Evolutionary conservation across 306 rosid genomes (phyloP), one percentile per base, ranked within the genome.

Genomic region (Quercus wislizeni): DNA sequence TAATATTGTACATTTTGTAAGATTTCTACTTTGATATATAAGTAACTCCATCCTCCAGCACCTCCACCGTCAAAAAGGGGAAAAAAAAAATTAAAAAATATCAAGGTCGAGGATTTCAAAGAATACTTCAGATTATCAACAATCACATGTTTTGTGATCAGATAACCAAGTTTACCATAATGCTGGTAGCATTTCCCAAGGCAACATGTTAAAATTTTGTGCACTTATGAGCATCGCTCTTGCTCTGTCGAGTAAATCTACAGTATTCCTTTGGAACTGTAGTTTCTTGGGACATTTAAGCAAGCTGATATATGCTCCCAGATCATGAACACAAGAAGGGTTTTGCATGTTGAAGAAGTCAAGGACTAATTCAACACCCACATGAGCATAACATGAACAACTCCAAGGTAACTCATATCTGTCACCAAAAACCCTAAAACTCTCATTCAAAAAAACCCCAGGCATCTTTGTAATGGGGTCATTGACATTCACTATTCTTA

Each of bases 391-490:
- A 58, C 97, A 92, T 0, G 97, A 91, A 75, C 89, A 88, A 51
- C 92, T 91, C 92, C 91, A 85, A 1, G 94, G 97, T 3, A 89
- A 85, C 78, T 83, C 81, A 64, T 81, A 87, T 4, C 61, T 80
- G 11, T 86, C 91, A 21, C 90, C 93, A 83, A 89, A 88, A 90
- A 89, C 94, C 94, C 94, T 94, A 83, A 92, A 89, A 20, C 88
- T 92, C 28, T 94, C 98, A 28, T 94, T 94, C 81, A 94, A 90
- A 0, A 94, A 15, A 55, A 94, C 88, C 28, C 99, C 99, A 0
- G 99, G 99, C 74, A 94, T 85, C 68, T 92, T 94, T 0, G 99
- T 94, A 71, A 94, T 87, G 4, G 99, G 99, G 57, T 94, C 99
- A 20, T 92, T 92, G 21, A 88, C 91, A 30, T 94, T 94, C 1